A percentile compares a stretch with the other conserved stretches of the same genome.
phyloP scores from a whole-genome alignment of 2,329 filamentous ascomycete genomes.

The Sclerotinia sclerotiorum region DNA sequence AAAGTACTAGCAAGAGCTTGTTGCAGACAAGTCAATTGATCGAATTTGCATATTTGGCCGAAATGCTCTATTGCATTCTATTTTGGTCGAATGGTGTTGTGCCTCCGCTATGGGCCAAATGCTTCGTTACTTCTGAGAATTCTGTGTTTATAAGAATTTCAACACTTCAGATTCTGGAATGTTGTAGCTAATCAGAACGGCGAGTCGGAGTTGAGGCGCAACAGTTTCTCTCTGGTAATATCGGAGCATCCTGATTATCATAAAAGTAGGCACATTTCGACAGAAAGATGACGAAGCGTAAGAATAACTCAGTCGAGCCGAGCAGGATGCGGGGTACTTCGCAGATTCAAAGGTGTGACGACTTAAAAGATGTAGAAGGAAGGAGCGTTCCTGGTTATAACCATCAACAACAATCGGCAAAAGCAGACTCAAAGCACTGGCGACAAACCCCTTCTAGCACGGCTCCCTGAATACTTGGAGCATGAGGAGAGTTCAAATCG shows the following conservation, averaged over 20 bases:
- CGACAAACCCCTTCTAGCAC: not conserved
- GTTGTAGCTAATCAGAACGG: not conserved
- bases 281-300: not conserved
- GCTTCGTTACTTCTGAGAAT: not conserved
- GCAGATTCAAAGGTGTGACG: not conserved
- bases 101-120: too few species aligned
- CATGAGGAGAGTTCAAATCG: not conserved
- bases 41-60: not conserved
- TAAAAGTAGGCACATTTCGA: not conserved
- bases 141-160: not conserved
- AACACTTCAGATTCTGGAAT: too few species aligned
- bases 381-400: not conserved
- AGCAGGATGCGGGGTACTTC: not conserved
- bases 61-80: not conserved
- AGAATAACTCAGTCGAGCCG: not conserved
- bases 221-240: not conserved
- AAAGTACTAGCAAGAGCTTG: not conserved
- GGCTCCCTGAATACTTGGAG: not conserved
- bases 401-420: not conserved
- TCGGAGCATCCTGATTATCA: too few species aligned
- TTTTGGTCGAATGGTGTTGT: not conserved
- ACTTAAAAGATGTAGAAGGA: not conserved
- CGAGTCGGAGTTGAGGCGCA: not conserved
- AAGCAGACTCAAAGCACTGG: not conserved
- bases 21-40: not conserved